phyloP scores from a whole-genome alignment of 2,329 filamentous ascomycete genomes.

The Diaporthe sp. region DNA sequence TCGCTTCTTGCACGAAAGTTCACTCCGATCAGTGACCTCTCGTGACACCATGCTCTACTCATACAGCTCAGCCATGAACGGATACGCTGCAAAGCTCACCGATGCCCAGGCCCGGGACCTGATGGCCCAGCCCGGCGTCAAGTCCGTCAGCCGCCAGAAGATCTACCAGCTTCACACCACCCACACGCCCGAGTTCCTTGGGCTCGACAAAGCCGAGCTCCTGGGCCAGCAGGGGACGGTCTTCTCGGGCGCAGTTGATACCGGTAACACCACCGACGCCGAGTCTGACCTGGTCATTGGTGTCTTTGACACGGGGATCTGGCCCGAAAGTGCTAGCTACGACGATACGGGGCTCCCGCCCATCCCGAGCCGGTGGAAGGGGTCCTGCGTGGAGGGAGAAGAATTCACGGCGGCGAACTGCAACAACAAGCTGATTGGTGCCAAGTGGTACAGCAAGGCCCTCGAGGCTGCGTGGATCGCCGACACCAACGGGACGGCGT shows the following conservation, averaged over 20 bases:
- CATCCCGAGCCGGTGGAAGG: conserved; percentile 37
- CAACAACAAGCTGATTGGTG: conserved; percentile 42
- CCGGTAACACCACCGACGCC: background rate
- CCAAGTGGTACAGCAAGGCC: conserved; percentile 35
- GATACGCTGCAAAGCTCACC: conserved; percentile 38
- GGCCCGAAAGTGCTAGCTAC: conserved; percentile 42
- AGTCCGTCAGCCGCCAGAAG: conserved; percentile 31
- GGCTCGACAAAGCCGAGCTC: conserved; percentile 15
- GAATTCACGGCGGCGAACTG: conserved; percentile 35
- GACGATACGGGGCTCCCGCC: conserved; percentile 37
- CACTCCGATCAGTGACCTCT: background rate
- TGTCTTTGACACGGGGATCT: conserved; percentile 38
- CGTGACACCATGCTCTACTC: conserved; percentile 35
- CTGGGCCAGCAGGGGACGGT: background rate
- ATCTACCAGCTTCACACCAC: conserved; percentile 35
- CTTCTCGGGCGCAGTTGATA: background rate
- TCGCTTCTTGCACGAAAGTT: conserved; percentile 4
- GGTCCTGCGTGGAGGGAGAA: conserved; percentile 34
- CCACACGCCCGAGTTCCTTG: conserved; percentile 38
- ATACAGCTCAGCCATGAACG: conserved; percentile 37
- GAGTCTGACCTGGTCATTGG: conserved; percentile 40
- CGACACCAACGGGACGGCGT: conserved; percentile 20
- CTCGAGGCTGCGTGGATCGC: conserved; percentile 31
- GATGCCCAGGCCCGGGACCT: conserved; percentile 32
- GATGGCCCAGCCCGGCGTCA: conserved; percentile 31